Evolutionary conservation across 805 yeast species (phyloP).

Genomic region (Lachancea kluyveri): DNA sequence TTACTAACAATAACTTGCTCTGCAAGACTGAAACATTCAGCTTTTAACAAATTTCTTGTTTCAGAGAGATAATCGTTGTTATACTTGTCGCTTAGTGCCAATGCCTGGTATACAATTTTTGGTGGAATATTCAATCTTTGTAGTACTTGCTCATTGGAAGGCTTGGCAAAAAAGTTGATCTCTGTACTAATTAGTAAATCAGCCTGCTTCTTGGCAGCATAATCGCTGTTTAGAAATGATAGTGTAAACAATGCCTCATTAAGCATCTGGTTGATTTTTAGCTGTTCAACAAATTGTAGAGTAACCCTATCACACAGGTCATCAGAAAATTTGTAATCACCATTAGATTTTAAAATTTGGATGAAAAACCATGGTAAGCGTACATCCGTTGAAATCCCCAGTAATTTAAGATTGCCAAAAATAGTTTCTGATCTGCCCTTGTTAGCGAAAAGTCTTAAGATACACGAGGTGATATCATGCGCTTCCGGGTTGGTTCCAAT

Average conservation of each 20-base stretch:
- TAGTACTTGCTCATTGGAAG: constrained; percentile 18
- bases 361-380: constrained; percentile 48
- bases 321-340: constrained; percentile 19
- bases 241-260: constrained; percentile 59
- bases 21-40: constrained; percentile 56
- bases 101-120: constrained; percentile 44
- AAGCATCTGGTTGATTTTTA: constrained; percentile 42
- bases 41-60: constrained; percentile 54
- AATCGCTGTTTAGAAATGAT: constrained; percentile 49
- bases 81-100: constrained; percentile 50
- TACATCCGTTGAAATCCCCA: constrained; percentile 9
- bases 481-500: constrained; percentile 3
- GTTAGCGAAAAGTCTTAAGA: constrained; percentile 28
- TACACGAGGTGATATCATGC: constrained; percentile 19
- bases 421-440: constrained; percentile 14
- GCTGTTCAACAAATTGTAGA: constrained; percentile 42
- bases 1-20: constrained; percentile 46
- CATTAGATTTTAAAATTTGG: constrained; percentile 37
- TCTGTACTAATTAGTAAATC: constrained; percentile 23
- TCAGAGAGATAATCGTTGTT: constrained; percentile 51
- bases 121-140: constrained; percentile 44
- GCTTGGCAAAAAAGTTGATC: constrained; percentile 15
- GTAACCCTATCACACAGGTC: constrained; percentile 35
- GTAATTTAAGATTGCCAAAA: constrained; percentile 9
- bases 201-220: constrained; percentile 37